phyloP scores from a whole-genome alignment of 768 basidiomycete species.

The Strobilomyces echinocephalus region DNA sequence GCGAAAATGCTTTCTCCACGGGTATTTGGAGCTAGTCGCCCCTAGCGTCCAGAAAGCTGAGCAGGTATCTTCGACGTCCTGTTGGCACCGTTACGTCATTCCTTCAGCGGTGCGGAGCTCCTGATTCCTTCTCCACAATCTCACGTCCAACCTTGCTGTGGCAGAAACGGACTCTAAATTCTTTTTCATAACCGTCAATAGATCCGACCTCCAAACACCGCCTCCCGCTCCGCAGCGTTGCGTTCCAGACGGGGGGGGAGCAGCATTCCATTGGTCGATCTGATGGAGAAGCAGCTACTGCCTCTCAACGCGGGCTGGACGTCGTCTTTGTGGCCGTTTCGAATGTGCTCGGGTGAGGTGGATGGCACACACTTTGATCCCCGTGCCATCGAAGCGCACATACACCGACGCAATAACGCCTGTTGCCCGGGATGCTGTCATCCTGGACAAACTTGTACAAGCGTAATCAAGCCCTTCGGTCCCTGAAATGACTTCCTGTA shows the following conservation, averaged over 20 bases:
- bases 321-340: constrained; percentile 10
- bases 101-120: not conserved
- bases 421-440: constrained; percentile 29
- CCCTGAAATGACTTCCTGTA: constrained; percentile 21
- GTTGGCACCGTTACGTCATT: constrained; percentile 2
- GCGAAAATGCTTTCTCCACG: not conserved
- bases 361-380: constrained; percentile 21
- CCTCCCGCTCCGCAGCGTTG: constrained; percentile 5
- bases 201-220: constrained; percentile 12
- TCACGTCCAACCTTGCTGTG: constrained; percentile 1
- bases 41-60: not conserved
- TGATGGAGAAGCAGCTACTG: constrained; percentile 1
- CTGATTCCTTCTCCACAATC: not conserved
- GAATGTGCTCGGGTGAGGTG: constrained; percentile 17
- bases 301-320: constrained; percentile 12
- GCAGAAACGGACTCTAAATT: not conserved
- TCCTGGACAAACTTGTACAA: constrained; percentile 15
- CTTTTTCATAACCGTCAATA: constrained; percentile 3
- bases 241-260: constrained; percentile 1
- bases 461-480: constrained; percentile 11
- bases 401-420: constrained; percentile 9
- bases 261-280: not conserved
- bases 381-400: constrained; percentile 22
- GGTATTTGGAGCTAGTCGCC: not conserved
- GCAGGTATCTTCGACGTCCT: not conserved